These are phyloP conservation scores for Daucus carota DNA, from an alignment of 129 eudicot genomes.

Conservation along the genomic window DH1_v3.0 NC_030387.2:3553001-3553500, in stretches of 20 bases:
- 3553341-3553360: slow-evolving; percentile 52
- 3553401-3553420: slow-evolving; percentile 84
- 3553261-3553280: background rate
- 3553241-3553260: background rate
- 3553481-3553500: slow-evolving; percentile 90
- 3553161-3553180: slow-evolving; percentile 1
- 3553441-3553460: slow-evolving; percentile 80
- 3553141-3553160: background rate
- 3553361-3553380: slow-evolving; percentile 82
- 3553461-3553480: slow-evolving; percentile 97
- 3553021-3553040: background rate
- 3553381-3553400: slow-evolving; percentile 89
- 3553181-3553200: background rate
- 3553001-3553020: slow-evolving; percentile 90
- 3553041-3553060: background rate
- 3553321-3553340: slow-evolving; percentile 8
- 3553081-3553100: background rate
- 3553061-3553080: background rate
- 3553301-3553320: background rate
- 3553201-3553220: background rate
- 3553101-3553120: background rate
- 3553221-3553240: background rate
- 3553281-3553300: background rate
- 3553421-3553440: slow-evolving; percentile 67
- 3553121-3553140: background rate